Conservation (phyloP, 208 protist species). For the Trypanosoma vivax region DNA sequence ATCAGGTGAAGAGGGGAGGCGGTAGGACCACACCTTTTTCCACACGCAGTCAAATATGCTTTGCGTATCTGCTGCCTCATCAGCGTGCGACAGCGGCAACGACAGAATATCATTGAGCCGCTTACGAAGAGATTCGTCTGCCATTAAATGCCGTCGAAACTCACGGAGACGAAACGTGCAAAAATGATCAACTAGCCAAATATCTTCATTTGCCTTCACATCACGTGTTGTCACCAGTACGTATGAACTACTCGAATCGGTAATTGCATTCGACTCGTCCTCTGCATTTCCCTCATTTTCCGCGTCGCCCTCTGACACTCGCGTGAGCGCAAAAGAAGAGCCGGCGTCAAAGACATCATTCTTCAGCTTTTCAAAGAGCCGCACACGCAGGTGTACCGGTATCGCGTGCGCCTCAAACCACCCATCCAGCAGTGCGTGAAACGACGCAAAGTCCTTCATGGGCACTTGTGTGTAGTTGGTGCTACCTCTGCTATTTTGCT, state of each 20-base stretch:
- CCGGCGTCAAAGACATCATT: slow-evolving; percentile 35
- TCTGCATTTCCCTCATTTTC: slow-evolving; percentile 4
- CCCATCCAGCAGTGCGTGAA: slow-evolving; percentile 19
- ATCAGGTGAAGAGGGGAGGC: slow-evolving; percentile 12
- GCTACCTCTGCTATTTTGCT: no score
- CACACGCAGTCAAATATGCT: slow-evolving; percentile 34
- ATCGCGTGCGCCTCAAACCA: slow-evolving; percentile 33
- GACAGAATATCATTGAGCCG: slow-evolving; percentile 28
- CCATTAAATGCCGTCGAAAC: slow-evolving; percentile 24
- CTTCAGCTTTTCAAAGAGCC: slow-evolving; percentile 34
- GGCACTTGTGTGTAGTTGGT: neutral
- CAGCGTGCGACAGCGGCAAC: slow-evolving; percentile 2
- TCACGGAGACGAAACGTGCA: slow-evolving; percentile 36
- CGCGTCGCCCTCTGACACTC: slow-evolving; percentile 9
- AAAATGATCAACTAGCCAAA: slow-evolving; percentile 56
- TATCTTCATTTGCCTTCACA: slow-evolving; percentile 25
- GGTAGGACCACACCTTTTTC: slow-evolving; percentile 28
- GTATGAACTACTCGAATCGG: slow-evolving; percentile 11
- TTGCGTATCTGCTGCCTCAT: slow-evolving; percentile 12
- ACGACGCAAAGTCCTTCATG: slow-evolving; percentile 25
- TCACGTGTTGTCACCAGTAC: slow-evolving; percentile 33
- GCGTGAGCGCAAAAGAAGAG: slow-evolving; percentile 27
- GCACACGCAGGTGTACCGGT: slow-evolving; percentile 20
- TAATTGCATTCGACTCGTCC: neutral
- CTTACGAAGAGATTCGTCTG: slow-evolving; percentile 23